Base-by-base conservation (phyloP, 106 monocot species). In the Allium fistulosum region DNA sequence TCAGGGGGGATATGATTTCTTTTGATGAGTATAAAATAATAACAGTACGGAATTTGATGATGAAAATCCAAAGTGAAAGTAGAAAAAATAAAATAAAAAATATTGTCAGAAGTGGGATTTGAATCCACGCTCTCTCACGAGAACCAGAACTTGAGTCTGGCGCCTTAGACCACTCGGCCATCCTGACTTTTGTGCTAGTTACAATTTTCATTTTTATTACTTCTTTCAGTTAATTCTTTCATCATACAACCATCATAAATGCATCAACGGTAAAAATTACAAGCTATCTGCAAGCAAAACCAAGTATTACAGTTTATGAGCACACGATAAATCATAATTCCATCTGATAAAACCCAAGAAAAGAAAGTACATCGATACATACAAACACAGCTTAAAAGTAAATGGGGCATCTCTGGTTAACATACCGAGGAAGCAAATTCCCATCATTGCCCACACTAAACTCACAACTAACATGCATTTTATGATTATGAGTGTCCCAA, bases 111-210 rank as follows among this genome's bases (percentile, higher is more conserved):
- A 55, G 53, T 55, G 53, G 53, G 53, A 55, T 55, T 55, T 55
- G 53, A 55, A 55, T 2, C 92, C 92, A 97, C 88, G 96, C 96
- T 78, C 82, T 90, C 94, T 76, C 45, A 58, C 81, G 86, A 94
- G 73, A 78, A 94, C 96, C 96, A 97, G 96, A 97, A 97, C 96
- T 97, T 97, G 96, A 97, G 96, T 97, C 96, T 97, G 96, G 92
- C 92, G 96, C 96, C 92, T 92, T 92, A 87, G 92, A 97, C 96
- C 96, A 92, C 92, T 97, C 96, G 92, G 96, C 96, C 96, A 97
- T 89, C 96, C 96, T 97, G 96, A 97, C 92, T 64, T 8, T 4
- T 6, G 2, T 1, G 0, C 4, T 1, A 0, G 6, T 0, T 37
- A 1, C 22, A 1, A 22, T 22, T 22, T 22, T 22, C 22, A 22